A percentile compares a stretch with the other conserved stretches of the same genome.
Evolutionary conservation across 2,329 filamentous ascomycete species (phyloP).

Genomic region (Fonsecaea erecta): DNA sequence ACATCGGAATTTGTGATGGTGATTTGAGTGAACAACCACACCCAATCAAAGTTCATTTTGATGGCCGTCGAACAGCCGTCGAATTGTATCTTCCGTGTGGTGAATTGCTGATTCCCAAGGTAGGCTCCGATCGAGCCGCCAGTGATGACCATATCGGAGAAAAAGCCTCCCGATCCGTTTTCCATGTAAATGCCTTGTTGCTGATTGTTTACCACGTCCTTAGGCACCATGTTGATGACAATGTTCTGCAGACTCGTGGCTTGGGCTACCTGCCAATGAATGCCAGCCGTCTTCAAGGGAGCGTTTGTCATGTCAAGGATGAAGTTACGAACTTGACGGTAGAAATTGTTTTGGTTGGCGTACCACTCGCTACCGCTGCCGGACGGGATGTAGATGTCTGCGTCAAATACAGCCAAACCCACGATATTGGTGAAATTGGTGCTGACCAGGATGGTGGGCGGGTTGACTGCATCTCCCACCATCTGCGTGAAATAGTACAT

Average conservation of each 20-base stretch:
- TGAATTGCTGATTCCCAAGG: constrained; percentile 69
- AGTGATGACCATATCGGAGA: constrained; percentile 64
- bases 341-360: constrained; percentile 74
- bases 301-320: constrained; percentile 70
- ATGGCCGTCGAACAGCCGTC: constrained; percentile 58
- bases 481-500: constrained; percentile 68
- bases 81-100: constrained; percentile 58
- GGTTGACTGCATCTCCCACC: constrained; percentile 68
- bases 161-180: constrained; percentile 68
- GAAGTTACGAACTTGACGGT: constrained; percentile 75
- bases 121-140: constrained; percentile 65
- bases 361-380: constrained; percentile 67
- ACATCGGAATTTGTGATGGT: constrained; percentile 58
- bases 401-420: constrained; percentile 81
- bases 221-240: constrained; percentile 68
- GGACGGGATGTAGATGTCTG: constrained; percentile 70
- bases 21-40: constrained; percentile 63
- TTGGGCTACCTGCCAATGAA: constrained; percentile 78
- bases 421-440: constrained; percentile 57
- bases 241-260: constrained; percentile 75
- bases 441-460: constrained; percentile 67
- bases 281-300: constrained; percentile 60
- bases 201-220: constrained; percentile 51
- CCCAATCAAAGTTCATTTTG: constrained; percentile 62
- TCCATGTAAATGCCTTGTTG: constrained; percentile 67